A percentile compares a stretch with the other conserved stretches of the same genome.
Evolutionary conservation across 2,329 filamentous ascomycete species (phyloP).

Genomic region (Fusarium lyarnte): DNA sequence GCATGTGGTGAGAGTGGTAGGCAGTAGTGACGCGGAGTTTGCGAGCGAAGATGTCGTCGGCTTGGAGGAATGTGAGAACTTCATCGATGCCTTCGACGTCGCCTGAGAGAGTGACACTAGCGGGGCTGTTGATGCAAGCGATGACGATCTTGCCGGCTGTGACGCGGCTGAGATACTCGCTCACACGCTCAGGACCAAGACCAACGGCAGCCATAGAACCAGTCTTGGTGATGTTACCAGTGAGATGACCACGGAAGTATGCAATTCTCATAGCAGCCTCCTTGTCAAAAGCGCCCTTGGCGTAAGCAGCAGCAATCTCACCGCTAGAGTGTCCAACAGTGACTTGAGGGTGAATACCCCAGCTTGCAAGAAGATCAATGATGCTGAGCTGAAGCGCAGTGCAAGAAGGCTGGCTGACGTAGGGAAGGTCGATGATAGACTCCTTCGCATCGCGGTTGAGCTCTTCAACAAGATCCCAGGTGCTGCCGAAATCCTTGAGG

Average conservation of each 20-base stretch:
- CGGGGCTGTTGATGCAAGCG: not conserved
- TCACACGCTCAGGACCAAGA: not conserved
- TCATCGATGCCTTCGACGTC: not conserved
- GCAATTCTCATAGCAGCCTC: not conserved
- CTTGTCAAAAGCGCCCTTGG: not conserved
- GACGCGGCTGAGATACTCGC: not conserved
- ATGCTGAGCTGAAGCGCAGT: not conserved
- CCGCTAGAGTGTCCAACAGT: not conserved
- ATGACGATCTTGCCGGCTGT: not conserved
- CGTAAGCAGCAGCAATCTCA: not conserved
- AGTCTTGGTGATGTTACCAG: not conserved
- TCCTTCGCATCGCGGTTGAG: not conserved
- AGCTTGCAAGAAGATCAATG: not conserved
- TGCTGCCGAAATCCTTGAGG: not conserved
- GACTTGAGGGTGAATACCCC: not conserved
- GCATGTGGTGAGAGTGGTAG: not conserved
- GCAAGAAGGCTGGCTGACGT: not conserved
- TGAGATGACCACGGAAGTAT: not conserved
- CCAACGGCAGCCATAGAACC: not conserved
- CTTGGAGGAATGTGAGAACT: not conserved
- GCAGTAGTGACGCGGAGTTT: not conserved
- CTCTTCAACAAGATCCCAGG: not conserved
- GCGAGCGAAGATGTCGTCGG: not conserved
- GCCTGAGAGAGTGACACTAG: not conserved
- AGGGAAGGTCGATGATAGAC: not conserved